Base-by-base conservation (phyloP, 2,329 filamentous ascomycete genomes). In the Waltergamsia citrina region DNA sequence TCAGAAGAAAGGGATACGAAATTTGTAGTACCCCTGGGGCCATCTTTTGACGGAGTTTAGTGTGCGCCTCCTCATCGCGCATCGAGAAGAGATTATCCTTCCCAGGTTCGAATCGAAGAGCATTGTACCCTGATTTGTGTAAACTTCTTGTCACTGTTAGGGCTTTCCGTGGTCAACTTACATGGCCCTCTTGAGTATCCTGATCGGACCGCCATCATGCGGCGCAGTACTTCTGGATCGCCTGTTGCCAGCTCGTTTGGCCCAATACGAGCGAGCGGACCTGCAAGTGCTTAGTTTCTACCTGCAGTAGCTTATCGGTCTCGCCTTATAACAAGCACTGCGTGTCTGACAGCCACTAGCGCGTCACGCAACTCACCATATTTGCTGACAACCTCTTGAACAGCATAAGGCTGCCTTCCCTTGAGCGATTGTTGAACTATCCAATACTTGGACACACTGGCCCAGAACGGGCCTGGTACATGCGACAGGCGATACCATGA, bases 41-140 rank as follows among this genome's bases (percentile, higher is more conserved):
- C 56, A 74, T 62, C 43, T 71, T 67, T 32, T 57, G 56, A n/a
- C 60, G 55, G 33, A 64, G 45, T 33, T 49, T 43, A 11, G 47
- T 56, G 41, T 74, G 70, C 21, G 53, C 51, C 24, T 56, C 57
- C 30, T 56, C 52, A 34, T 54, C 49, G 23, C 47, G 43, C 42
- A 48, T 47, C 8, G 48, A 52, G 30, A 55, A 48, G n/a, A 56
- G 35, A 37, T 52, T 54, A 36, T 56, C 53, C 30, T 48, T 45
- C 24, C 43, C 44, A 10, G 52, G 49, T 25, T 54, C 47, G 29
- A 54, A 49, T 4, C 49, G 44, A 25, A 50, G 39, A 8, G 59
- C 61, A 41, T 63, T 57, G 45, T 67, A 67, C 56, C 55, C 39
- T 38, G 10, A 41, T 8, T 25, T 14, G 24, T 5, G 22, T 8